Evolutionary conservation across 106 monocot genomes (phyloP), one percentile per base, ranked within the genome.

Genomic region (Agapanthus africanus): DNA sequence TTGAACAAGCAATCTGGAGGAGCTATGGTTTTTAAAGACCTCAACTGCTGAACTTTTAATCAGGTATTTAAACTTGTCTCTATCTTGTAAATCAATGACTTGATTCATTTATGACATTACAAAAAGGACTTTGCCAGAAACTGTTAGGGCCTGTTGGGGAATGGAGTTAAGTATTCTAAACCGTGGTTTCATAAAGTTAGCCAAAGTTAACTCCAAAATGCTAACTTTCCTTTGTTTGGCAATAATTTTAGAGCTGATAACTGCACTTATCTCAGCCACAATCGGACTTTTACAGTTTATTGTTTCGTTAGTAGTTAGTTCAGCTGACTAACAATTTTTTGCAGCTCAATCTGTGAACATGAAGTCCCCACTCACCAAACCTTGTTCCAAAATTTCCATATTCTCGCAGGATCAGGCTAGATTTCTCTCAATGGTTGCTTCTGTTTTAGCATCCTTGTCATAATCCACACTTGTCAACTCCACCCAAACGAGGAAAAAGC

Each of bases 361-460:
- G 32, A 0, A 61, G 61, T 9, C 61, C 61, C 4, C 61, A 18
- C 61, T 34, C 61, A 61, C 61, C 61, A 35, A 61, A 61, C 61
- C 9, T 4, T 36, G 56, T 32, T 59, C 32, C 59, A 59, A 59
- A 33, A 33, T 59, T 30, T 15, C 61, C 35, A 19, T 36, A 1
- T n/a, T 10, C n/a, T n/a, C 5, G 19, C 61, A 35, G 35, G 7
- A 61, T 61, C 36, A 33, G 15, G 61, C 36, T 35, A 61, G 36
- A 35, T 4, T 30, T 56, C 35, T 61, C 35, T 61, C 61, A 35
- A 59, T 15, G 59, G 15, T 34, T 61, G 32, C 54, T 26, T 56
- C 54, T 56, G 11, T 8, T 56, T 56, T 56, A 56, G 16, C 5
- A 61, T 35, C 18, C 21, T 11, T 30, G 56, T 61, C 61, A 36